A percentile compares a stretch with the other conserved stretches of the same genome.
Conservation (phyloP, 768 basidiomycete species). For the Bullera alba region DNA sequence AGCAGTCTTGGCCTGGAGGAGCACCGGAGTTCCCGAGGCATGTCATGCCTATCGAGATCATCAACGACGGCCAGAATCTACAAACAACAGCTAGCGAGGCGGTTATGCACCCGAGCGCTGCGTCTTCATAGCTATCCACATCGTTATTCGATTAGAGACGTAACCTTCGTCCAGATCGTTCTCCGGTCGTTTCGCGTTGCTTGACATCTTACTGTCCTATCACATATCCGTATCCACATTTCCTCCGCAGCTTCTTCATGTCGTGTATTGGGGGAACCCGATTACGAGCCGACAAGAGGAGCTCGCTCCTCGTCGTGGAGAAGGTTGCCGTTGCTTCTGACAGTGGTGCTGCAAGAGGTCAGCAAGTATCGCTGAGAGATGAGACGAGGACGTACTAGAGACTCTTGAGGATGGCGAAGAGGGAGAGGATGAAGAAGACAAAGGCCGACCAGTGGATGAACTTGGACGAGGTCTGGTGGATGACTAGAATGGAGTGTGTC, state of each 20-base stretch:
- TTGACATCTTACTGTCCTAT: too few relatives aligned
- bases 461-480: slow-evolving; percentile 53
- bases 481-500: slow-evolving; percentile 15
- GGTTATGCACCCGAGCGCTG: too few relatives aligned
- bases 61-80: too few relatives aligned
- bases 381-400: slow-evolving; percentile 44
- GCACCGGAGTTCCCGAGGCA: too few relatives aligned
- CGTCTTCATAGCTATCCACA: too few relatives aligned
- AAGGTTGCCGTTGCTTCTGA: slow-evolving; percentile 52
- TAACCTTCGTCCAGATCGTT: too few relatives aligned
- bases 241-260: not conserved
- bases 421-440: slow-evolving; percentile 72
- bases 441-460: slow-evolving; percentile 91
- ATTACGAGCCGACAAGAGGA: slow-evolving; percentile 56
- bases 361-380: not conserved
- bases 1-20: too few relatives aligned
- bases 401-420: slow-evolving; percentile 78
- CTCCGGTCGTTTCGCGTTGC: too few relatives aligned
- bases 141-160: too few relatives aligned
- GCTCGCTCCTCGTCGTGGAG: slow-evolving; percentile 82
- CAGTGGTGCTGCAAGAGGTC: slow-evolving; percentile 51
- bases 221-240: too few relatives aligned
- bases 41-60: too few relatives aligned
- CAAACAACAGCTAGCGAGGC: too few relatives aligned
- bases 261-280: not conserved